Evolutionary conservation across 345 rosid species (phyloP).

Genomic region (Heritiera fomes): DNA sequence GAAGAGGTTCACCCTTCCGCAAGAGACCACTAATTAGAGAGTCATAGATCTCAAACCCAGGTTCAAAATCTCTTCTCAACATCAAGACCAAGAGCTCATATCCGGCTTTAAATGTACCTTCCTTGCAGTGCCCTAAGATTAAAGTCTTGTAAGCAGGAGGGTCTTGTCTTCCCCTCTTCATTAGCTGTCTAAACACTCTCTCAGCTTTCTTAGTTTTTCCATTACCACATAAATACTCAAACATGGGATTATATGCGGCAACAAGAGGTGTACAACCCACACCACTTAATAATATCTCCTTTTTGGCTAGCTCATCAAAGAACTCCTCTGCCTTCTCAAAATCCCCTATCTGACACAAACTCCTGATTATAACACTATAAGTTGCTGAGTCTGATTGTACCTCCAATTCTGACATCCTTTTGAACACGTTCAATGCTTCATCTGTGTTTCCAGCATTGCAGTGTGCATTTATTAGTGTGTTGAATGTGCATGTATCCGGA

Average conservation of each 20-base stretch:
- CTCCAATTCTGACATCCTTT: slow-evolving; percentile 49
- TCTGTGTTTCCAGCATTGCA: slow-evolving; percentile 57
- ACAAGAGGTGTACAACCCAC: slow-evolving; percentile 64
- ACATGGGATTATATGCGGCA: slow-evolving; percentile 78
- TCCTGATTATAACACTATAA: slow-evolving; percentile 67
- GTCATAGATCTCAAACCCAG: slow-evolving; percentile 60
- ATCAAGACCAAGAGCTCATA: slow-evolving; percentile 67
- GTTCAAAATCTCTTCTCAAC: slow-evolving; percentile 67
- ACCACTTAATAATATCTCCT: slow-evolving; percentile 44
- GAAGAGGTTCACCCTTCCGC: slow-evolving; percentile 55
- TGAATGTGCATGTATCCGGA: slow-evolving; percentile 81
- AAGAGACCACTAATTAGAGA: slow-evolving; percentile 59
- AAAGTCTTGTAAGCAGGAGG: slow-evolving; percentile 64
- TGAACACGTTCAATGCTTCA: slow-evolving; percentile 59
- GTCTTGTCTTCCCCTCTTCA: slow-evolving; percentile 82
- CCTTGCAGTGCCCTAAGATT: slow-evolving; percentile 76
- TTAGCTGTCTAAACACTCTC: slow-evolving; percentile 69
- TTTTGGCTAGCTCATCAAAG: slow-evolving; percentile 57
- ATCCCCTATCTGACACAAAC: slow-evolving; percentile 53
- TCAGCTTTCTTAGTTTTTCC: slow-evolving; percentile 76
- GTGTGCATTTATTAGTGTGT: slow-evolving; percentile 65
- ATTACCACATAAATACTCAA: slow-evolving; percentile 62
- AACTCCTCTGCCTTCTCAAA: slow-evolving; percentile 66
- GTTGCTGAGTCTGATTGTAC: slow-evolving; percentile 77
- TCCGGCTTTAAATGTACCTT: slow-evolving; percentile 57